Percentiles rank a stretch among this genome's conserved stretches.
phyloP scores from a whole-genome alignment of 2,329 filamentous ascomycete genomes.

The Xylaria sp. region DNA sequence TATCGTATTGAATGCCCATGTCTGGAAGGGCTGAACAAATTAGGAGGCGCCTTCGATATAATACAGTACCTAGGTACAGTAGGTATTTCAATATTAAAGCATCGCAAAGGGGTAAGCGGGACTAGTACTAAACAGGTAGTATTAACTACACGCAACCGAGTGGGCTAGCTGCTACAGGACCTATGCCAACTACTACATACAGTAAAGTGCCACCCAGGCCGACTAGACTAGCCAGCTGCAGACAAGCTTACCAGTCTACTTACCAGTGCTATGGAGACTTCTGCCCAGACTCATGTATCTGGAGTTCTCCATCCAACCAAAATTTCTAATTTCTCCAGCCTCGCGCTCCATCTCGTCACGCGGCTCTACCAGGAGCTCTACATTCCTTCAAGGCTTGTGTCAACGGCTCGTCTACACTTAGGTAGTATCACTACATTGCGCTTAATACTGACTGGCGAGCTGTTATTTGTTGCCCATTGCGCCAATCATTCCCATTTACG shows the following conservation, averaged over 20 bases:
- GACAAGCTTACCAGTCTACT: too few species aligned
- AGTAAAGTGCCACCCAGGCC: too few species aligned
- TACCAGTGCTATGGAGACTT: too few species aligned
- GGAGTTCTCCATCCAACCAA: constrained; percentile 35
- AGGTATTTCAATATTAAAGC: background rate
- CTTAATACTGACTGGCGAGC: background rate
- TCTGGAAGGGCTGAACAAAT: background rate
- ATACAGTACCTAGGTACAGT: background rate
- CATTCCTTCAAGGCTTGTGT: constrained; percentile 15
- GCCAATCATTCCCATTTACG: background rate
- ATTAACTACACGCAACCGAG: too few species aligned
- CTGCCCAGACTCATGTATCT: too few species aligned
- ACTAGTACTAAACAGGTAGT: constrained; percentile 15
- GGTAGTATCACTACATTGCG: too few species aligned
- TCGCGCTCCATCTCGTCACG: constrained; percentile 39
- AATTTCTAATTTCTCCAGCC: constrained; percentile 43
- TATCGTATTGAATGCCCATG: too few species aligned
- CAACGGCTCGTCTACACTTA: background rate
- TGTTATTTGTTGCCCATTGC: background rate
- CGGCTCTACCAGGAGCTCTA: constrained; percentile 37
- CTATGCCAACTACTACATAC: background rate
- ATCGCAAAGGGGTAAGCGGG: constrained; percentile 32
- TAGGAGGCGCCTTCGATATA: too few species aligned
- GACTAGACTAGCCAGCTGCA: too few species aligned
- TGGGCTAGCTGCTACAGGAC: background rate